Conservation (phyloP, 2,329 filamentous ascomycete genomes). For the Fusarium bulbicola region DNA sequence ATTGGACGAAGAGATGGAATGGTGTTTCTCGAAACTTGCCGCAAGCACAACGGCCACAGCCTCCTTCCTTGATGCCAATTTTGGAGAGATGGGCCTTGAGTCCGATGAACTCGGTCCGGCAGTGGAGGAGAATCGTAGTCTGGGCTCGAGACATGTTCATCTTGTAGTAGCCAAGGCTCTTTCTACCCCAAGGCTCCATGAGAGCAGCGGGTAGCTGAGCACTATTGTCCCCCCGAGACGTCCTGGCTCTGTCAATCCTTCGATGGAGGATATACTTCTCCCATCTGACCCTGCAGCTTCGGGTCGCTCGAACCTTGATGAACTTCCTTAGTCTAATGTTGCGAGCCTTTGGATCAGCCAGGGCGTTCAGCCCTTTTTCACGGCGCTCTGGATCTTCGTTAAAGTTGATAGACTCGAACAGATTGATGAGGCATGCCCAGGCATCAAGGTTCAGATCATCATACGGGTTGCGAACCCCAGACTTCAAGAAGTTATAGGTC, state of each 20-base stretch:
- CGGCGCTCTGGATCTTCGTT: fast-evolving
- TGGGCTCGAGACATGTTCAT: not conserved
- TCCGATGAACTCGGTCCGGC: constrained; percentile 11
- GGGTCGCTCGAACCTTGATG: not conserved
- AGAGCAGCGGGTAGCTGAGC: not conserved
- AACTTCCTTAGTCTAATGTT: not conserved
- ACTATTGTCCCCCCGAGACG: not conserved
- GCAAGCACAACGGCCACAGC: not conserved
- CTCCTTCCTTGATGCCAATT: not conserved
- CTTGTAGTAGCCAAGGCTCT: not conserved
- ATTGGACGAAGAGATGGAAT: not conserved
- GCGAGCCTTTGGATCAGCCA: not conserved
- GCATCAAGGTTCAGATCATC: not conserved
- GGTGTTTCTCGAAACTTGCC: not conserved
- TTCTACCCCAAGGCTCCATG: not conserved
- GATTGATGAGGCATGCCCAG: not conserved
- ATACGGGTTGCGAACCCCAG: not conserved
- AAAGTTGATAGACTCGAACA: not conserved
- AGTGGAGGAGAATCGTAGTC: constrained; percentile 18
- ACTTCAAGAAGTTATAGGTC: not conserved
- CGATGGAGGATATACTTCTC: not conserved
- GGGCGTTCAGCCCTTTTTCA: not conserved
- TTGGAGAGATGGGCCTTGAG: constrained; percentile 1
- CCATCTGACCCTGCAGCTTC: not conserved
- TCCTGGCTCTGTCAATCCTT: not conserved